phyloP scores from a whole-genome alignment of 768 basidiomycete genomes.

The Scleroderma bovista region DNA sequence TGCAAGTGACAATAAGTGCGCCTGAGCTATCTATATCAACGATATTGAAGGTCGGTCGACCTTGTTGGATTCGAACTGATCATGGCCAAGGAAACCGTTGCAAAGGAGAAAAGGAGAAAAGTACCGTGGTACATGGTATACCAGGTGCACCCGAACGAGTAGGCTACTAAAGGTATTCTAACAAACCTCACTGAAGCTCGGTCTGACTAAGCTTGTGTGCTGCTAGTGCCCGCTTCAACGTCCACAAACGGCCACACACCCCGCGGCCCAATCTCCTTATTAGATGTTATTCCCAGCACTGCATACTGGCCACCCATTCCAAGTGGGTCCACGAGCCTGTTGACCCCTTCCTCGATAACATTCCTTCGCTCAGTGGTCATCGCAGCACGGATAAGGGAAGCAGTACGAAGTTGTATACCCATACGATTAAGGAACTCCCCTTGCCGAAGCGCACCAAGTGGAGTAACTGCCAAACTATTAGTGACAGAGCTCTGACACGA shows the following conservation, averaged over 20 bases:
- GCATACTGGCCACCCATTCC: constrained; percentile 91
- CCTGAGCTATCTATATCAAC: no score
- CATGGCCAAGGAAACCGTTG: no score
- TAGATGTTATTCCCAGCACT: constrained; percentile 55
- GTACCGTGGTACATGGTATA: no score
- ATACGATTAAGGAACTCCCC: constrained; percentile 70
- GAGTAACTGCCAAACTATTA: constrained; percentile 25
- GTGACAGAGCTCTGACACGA: constrained; percentile 3
- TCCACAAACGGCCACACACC: constrained; percentile 30
- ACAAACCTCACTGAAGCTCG: no score
- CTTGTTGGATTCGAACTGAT: no score
- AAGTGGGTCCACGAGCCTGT: constrained; percentile 66
- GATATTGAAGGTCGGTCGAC: no score
- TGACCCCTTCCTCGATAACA: constrained; percentile 54
- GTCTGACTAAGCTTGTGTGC: not conserved
- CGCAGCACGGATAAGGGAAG: constrained; percentile 51
- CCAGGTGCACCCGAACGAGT: no score
- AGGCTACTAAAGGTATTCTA: no score
- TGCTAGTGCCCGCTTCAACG: not conserved
- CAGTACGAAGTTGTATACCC: constrained; percentile 66
- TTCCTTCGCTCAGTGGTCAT: constrained; percentile 41
- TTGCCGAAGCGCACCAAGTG: constrained; percentile 73
- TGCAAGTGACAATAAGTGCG: no score
- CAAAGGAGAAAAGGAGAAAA: no score
- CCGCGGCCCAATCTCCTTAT: constrained; percentile 11